These are phyloP conservation scores for Phytophthora pseudosyringae DNA, from an alignment of 352 stramenopile genomes.

Conservation along the genomic window DNA sequence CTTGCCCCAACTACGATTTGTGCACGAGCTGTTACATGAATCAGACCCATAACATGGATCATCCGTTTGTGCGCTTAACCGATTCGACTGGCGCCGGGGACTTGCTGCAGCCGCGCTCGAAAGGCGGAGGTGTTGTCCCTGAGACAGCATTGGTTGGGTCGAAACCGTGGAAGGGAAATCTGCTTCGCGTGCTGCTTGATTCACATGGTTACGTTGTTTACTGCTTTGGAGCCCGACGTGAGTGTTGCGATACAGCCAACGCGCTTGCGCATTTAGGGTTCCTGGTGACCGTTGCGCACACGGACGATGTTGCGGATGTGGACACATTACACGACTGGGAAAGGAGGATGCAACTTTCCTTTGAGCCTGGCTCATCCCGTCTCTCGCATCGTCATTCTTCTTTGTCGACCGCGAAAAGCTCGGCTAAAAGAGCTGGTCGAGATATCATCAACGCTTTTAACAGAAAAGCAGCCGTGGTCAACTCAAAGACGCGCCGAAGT, in stretches of 20 bases:
- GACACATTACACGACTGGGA: constrained; percentile 62
- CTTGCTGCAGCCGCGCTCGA: constrained; percentile 64
- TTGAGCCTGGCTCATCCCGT: constrained; percentile 58
- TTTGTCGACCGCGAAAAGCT: constrained; percentile 32
- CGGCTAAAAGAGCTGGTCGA: constrained; percentile 39
- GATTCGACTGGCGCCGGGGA: constrained; percentile 58
- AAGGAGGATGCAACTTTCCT: constrained; percentile 32
- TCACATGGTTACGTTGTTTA: constrained; percentile 60
- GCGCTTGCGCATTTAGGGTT: constrained; percentile 51
- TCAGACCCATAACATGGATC: constrained; percentile 65
- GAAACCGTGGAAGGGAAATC: constrained; percentile 66
- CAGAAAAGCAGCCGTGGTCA: constrained; percentile 19
- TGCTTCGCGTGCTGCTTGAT: constrained; percentile 53
- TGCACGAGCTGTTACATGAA: constrained; percentile 72
- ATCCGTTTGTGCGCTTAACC: constrained; percentile 69
- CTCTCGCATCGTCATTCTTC: constrained; percentile 46
- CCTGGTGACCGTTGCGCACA: constrained; percentile 49
- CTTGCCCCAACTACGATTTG: constrained; percentile 80
- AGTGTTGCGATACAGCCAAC: constrained; percentile 48
- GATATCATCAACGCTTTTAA: constrained; percentile 57
- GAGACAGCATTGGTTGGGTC: constrained; percentile 66
- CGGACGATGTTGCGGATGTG: constrained; percentile 42
- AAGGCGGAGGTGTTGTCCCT: constrained; percentile 52
- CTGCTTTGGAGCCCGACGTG: constrained; percentile 36
- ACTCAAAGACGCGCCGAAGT: constrained; percentile 9